phyloP scores from a whole-genome alignment of 2,329 filamentous ascomycete genomes.

The Colletotrichum agaves region DNA sequence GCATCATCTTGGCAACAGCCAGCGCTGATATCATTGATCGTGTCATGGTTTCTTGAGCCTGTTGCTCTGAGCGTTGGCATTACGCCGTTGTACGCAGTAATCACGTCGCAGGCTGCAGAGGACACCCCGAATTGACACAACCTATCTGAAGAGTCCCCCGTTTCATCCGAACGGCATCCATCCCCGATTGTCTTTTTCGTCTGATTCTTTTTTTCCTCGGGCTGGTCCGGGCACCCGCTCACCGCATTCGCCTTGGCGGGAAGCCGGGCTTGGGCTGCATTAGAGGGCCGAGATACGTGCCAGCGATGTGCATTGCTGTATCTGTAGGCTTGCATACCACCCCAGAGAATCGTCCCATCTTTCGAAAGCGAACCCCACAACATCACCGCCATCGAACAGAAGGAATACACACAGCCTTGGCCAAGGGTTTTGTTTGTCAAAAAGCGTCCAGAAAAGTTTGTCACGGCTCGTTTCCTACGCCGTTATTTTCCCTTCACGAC shows the following conservation, averaged over 20 bases:
- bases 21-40: background rate
- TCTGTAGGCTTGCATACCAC: background rate
- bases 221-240: background rate
- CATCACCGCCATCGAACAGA: background rate
- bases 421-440: background rate
- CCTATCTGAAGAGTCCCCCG: too few relatives aligned
- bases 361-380: background rate
- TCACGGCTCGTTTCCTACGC: too few relatives aligned
- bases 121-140: background rate
- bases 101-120: background rate
- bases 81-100: background rate
- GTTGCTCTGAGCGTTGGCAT: background rate
- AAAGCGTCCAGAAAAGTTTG: too few relatives aligned
- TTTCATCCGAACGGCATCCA: background rate
- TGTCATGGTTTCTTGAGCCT: background rate
- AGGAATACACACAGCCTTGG: background rate
- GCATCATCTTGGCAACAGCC: background rate
- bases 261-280: too few relatives aligned
- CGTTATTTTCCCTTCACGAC: too few relatives aligned
- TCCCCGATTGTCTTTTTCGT: constrained; percentile 1
- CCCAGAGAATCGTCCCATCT: too few relatives aligned
- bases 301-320: too few relatives aligned
- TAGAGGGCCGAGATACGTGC: background rate
- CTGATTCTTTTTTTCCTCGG: background rate
- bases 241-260: too few relatives aligned